Evolutionary conservation across 2,329 filamentous ascomycete genomes (phyloP).

Genomic region (Stemphylium beticola): DNA sequence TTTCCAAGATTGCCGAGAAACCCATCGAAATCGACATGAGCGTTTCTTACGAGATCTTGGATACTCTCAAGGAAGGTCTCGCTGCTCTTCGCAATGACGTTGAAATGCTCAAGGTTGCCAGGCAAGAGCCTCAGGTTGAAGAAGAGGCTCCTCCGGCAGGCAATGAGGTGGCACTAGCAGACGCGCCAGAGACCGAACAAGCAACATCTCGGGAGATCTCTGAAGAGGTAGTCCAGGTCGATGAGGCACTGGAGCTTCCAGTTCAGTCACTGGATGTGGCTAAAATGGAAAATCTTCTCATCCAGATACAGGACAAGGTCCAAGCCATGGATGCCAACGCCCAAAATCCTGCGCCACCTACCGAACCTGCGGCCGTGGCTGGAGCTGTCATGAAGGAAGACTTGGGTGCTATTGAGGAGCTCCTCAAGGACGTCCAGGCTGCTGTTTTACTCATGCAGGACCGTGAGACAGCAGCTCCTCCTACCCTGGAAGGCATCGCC

Average conservation of each 20-base stretch:
- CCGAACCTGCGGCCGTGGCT: conserved; percentile 35
- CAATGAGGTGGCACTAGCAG: conserved; percentile 58
- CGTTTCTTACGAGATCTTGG: conserved; percentile 86
- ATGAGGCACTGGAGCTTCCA: conserved; percentile 50
- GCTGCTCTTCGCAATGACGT: conserved; percentile 78
- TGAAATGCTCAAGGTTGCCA: conserved; percentile 70
- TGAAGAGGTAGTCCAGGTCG: conserved; percentile 49
- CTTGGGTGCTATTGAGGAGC: conserved; percentile 53
- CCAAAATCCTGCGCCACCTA: conserved; percentile 53
- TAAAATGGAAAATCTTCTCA: conserved; percentile 82
- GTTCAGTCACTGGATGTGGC: conserved; percentile 67
- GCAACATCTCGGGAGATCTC: conserved; percentile 51
- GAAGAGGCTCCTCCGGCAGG: conserved; percentile 53
- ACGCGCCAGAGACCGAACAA: conserved; percentile 50
- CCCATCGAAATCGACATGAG: conserved; percentile 83
- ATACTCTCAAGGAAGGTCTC: conserved; percentile 83
- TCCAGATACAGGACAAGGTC: conserved; percentile 82
- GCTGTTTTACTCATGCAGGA: conserved; percentile 53
- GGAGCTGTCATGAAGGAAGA: conserved; percentile 59
- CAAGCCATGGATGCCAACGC: conserved; percentile 71
- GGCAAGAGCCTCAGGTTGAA: conserved; percentile 40
- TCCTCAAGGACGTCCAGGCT: conserved; percentile 64
- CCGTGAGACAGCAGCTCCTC: conserved; percentile 28
- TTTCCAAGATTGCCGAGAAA: conserved; percentile 76
- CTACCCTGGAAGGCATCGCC: conserved; percentile 59